Evolutionary conservation across 1,139 yeast genomes (phyloP).

Genomic region (Starmera stellimalicola): DNA sequence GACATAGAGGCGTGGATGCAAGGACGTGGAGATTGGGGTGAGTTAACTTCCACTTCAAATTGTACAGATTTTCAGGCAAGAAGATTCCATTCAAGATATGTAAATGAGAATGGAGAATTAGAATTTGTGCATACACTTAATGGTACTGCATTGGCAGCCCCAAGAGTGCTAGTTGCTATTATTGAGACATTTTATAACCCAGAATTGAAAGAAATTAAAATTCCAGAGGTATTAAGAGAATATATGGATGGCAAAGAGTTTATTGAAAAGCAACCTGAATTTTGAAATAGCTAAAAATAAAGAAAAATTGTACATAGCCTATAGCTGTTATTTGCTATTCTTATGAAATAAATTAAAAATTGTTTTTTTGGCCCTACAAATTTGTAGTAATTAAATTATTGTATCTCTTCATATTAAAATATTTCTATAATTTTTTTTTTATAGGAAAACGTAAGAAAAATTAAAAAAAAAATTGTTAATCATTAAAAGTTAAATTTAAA

Average conservation of each 20-base stretch:
- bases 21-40: constrained; percentile 91
- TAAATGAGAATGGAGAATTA: constrained; percentile 25
- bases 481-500: no score
- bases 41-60: constrained; percentile 81
- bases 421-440: no score
- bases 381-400: no score
- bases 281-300: neutral
- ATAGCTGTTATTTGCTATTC: neutral
- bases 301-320: neutral
- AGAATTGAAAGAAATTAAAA: constrained; percentile 36
- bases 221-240: constrained; percentile 62
- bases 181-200: constrained; percentile 77
- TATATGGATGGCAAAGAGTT: constrained; percentile 47
- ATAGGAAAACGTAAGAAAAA: no score
- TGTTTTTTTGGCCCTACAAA: no score
- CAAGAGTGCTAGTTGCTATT: constrained; percentile 81
- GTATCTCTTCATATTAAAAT: no score
- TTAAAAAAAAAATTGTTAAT: no score
- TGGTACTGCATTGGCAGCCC: constrained; percentile 95
- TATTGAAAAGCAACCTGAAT: constrained; percentile 7
- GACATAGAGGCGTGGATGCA: constrained; percentile 99
- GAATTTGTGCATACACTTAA: constrained; percentile 74
- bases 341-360: no score
- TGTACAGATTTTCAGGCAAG: constrained; percentile 90
- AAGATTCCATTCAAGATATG: constrained; percentile 60